Evolutionary conservation across 306 rosid species (phyloP), one percentile per base, ranked within the genome.

Genomic region (Cucumis cinereus): DNA sequence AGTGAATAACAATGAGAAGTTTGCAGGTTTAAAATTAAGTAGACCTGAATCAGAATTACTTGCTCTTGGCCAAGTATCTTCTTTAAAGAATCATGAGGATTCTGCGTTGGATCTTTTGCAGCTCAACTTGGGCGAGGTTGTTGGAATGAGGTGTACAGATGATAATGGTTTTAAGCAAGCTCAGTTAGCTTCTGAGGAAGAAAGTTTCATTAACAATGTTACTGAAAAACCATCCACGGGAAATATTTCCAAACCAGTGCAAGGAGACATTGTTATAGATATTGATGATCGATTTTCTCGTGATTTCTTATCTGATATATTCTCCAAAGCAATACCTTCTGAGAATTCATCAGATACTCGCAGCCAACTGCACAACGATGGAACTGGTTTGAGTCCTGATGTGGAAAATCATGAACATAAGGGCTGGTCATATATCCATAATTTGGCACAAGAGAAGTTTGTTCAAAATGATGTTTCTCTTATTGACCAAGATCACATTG

Each of bases 241-340:
- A 74, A 80, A 55, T 81, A 82, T 68, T 50, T 80, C 96, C 11
- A 63, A 78, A 75, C 77, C 91, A 11, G 82, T 80, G 79, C 96
- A 84, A 55, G 93, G 91, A 45, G 94, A 91, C 80, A 93, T 93
- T 64, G 72, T 85, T 79, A 89, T 93, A 66, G 92, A 93, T 73
- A 93, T 93, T 50, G 92, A 87, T 6, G 96, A 93, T 75, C 86
- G 97, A 74, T 90, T 93, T 85, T 92, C 97, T 59, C 96, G 92
- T 52, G 90, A 93, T 84, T 84, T 88, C 83, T 90, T 93, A 62
- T 86, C 87, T 64, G 97, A 93, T 78, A 88, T 93, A 83, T 93
- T 91, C 86, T 93, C 97, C 78, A 93, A 86, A 86, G 97, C 96
- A 77, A 26, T 86, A 86, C 84, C 79, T 56, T 80, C 92, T 68